Base-by-base conservation (phyloP, 768 basidiomycete species). In the Mycena sanguinolenta region DNA sequence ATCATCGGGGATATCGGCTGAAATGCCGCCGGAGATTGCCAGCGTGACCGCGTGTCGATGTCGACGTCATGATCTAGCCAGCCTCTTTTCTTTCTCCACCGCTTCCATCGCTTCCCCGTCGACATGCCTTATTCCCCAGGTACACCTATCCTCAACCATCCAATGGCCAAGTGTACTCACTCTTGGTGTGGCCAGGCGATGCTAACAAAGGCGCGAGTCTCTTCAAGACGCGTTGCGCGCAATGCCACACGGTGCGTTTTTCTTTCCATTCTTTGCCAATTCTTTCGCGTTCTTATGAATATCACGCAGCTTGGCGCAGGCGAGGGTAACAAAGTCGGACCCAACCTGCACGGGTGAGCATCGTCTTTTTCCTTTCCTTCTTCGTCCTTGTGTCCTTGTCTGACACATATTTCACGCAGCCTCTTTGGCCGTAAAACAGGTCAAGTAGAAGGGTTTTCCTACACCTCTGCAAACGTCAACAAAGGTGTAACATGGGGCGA, bases 151-250 rank as follows among this genome's bases (percentile, higher is more conserved):
- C 32, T 34, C 32, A 34, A 4, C 32, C 32, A 4, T 4, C 10
- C 32, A n/a, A n/a, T n/a, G n/a, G n/a, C n/a, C n/a, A n/a, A n/a
- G n/a, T n/a, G n/a, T n/a, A n/a, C n/a, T n/a, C n/a, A n/a, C n/a
- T n/a, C n/a, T n/a, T n/a, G n/a, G n/a, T n/a, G n/a, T n/a, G n/a
- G n/a, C n/a, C 65, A 89, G 97, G 97, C 90, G 95, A 98, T 85
- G 82, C 92, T 78, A 77, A 77, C 65, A 98, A 97, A 89, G 97
- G 97, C 83, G 96, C 97, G 79, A 84, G 86, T 79, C 92, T 98
- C 81, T 98, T 98, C 92, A 97, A 96, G 87, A 96, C 96, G 70
- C 93, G 96, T 67, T 96, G 94, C 77, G 92, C 93, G 49, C 95
- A 98, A 80, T 98, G 97, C 84, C 97, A 98, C 82, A 98, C 95